A percentile compares a stretch with the other conserved stretches of the same genome.
These are phyloP conservation scores for Dothistroma septosporum DNA, from an alignment of 2,329 filamentous ascomycete genomes.

Conservation along the genomic window DNA sequence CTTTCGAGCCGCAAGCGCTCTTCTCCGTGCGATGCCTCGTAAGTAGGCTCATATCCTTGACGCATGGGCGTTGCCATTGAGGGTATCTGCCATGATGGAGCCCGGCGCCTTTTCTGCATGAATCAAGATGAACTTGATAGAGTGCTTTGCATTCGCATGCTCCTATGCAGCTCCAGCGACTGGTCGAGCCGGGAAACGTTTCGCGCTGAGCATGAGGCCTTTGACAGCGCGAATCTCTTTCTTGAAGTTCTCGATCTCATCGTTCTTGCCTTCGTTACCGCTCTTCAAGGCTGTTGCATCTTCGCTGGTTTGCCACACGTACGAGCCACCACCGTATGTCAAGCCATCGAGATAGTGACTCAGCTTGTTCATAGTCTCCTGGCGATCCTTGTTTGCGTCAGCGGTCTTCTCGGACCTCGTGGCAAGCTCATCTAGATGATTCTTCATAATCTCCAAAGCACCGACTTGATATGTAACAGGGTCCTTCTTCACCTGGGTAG, in stretches of 20 bases:
- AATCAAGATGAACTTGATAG: not conserved
- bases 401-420: slow-evolving; percentile 51
- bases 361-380: slow-evolving; percentile 50
- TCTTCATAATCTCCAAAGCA: slow-evolving; percentile 47
- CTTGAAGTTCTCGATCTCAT: slow-evolving; percentile 68
- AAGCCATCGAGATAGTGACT: slow-evolving; percentile 63
- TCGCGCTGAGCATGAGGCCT: slow-evolving; percentile 69
- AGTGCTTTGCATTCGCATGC: not conserved
- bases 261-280: slow-evolving; percentile 42
- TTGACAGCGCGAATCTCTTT: slow-evolving; percentile 75
- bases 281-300: slow-evolving; percentile 33
- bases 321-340: slow-evolving; percentile 40
- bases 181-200: slow-evolving; percentile 54
- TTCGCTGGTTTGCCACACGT: slow-evolving; percentile 31
- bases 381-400: slow-evolving; percentile 50
- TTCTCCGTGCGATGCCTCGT: no score
- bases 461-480: slow-evolving; percentile 26
- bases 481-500: slow-evolving; percentile 20
- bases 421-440: slow-evolving; percentile 48
- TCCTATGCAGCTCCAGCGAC: slow-evolving; percentile 10
- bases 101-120: no score
- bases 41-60: no score
- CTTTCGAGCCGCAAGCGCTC: no score
- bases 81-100: not conserved
- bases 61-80: not conserved